A percentile compares a stretch with the other conserved stretches of the same genome.
Conservation (phyloP, 495 filamentous ascomycete genomes). For the Apiosordaria backusii region DNA sequence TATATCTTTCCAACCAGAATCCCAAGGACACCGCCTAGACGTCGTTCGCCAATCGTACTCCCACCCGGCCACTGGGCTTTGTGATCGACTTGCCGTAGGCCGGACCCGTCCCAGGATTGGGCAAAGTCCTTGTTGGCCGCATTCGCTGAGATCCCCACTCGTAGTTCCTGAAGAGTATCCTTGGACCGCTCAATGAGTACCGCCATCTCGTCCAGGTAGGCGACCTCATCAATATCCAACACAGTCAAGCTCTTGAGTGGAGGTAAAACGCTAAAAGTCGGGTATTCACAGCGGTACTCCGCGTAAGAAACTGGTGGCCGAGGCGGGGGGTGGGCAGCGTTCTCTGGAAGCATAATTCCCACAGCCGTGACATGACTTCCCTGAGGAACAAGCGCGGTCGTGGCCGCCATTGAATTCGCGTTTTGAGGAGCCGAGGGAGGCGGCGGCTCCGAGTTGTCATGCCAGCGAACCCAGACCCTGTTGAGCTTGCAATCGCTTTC, state of each 20-base stretch:
- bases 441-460: slow-evolving; percentile 63
- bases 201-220: slow-evolving; percentile 87
- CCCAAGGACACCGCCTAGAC: slow-evolving; percentile 71
- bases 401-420: slow-evolving; percentile 27
- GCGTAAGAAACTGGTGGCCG: slow-evolving; percentile 35
- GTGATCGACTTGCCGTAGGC: slow-evolving; percentile 57
- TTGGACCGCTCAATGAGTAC: slow-evolving; percentile 73
- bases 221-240: slow-evolving; percentile 82
- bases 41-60: slow-evolving; percentile 43
- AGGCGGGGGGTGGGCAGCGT: slow-evolving; percentile 25
- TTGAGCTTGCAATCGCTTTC: slow-evolving; percentile 65
- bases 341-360: slow-evolving; percentile 38
- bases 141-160: slow-evolving; percentile 70
- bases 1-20: slow-evolving; percentile 63
- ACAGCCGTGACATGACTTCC: slow-evolving; percentile 44
- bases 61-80: slow-evolving; percentile 48
- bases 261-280: slow-evolving; percentile 80
- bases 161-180: slow-evolving; percentile 65
- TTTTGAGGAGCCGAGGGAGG: slow-evolving; percentile 24
- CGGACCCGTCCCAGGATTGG: slow-evolving; percentile 57
- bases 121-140: slow-evolving; percentile 56
- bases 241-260: slow-evolving; percentile 77
- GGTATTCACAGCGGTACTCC: slow-evolving; percentile 64
- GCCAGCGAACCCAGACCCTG: slow-evolving; percentile 84
- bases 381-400: slow-evolving; percentile 33